Evolutionary conservation across 2,329 filamentous ascomycete genomes (phyloP).

Genomic region (Pezicula carpinea): DNA sequence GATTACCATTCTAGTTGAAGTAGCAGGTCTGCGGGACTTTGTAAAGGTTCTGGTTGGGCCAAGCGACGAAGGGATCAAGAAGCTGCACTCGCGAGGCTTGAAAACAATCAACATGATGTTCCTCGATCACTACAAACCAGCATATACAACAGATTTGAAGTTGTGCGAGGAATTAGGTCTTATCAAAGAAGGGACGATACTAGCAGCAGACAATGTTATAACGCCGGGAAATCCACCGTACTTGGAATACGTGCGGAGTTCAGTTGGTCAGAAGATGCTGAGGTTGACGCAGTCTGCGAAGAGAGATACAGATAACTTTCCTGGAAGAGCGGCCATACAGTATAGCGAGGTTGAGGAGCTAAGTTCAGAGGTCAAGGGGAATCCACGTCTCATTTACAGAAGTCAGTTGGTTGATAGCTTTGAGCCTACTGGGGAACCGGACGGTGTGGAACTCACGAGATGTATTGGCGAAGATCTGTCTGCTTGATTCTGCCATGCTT

Average conservation of each 20-base stretch:
- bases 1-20: slow-evolving; percentile 62
- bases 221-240: slow-evolving; percentile 68
- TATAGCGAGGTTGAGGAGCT: slow-evolving; percentile 34
- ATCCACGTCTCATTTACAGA: slow-evolving; percentile 62
- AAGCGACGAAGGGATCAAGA: slow-evolving; percentile 59
- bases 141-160: slow-evolving; percentile 70
- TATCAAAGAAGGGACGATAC: slow-evolving; percentile 55
- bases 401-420: slow-evolving; percentile 60
- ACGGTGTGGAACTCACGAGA: slow-evolving; percentile 58
- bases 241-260: slow-evolving; percentile 64
- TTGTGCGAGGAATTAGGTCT: slow-evolving; percentile 68
- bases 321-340: slow-evolving; percentile 14
- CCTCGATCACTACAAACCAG: slow-evolving; percentile 75
- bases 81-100: slow-evolving; percentile 41
- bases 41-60: slow-evolving; percentile 68
- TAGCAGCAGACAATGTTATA: slow-evolving; percentile 68
- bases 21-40: slow-evolving; percentile 67
- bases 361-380: slow-evolving; percentile 40
- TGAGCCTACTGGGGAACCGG: slow-evolving; percentile 62
- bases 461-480: slow-evolving; percentile 39
- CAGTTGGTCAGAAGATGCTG: slow-evolving; percentile 54
- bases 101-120: slow-evolving; percentile 41
- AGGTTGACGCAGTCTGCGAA: slow-evolving; percentile 42
- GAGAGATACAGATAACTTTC: slow-evolving; percentile 33
- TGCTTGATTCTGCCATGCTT: no score